Percentiles rank a stretch among this genome's conserved stretches.
These are phyloP conservation scores for Pleurotus eryngii DNA, from an alignment of 768 basidiomycete species.

Conservation along the genomic window DNA sequence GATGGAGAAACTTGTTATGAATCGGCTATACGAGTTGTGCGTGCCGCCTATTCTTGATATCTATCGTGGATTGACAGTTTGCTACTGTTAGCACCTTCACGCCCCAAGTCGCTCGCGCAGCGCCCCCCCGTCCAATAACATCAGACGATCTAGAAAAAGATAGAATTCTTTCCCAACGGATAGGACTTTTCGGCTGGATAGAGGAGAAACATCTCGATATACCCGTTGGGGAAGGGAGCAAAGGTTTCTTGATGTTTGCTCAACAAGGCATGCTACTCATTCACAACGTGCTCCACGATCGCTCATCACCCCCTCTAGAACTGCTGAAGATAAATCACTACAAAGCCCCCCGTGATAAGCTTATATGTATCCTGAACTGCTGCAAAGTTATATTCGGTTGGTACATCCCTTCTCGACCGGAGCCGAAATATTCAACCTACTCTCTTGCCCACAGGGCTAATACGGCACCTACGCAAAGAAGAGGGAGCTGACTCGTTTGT, in stretches of 20 bases:
- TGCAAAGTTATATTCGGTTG: constrained; percentile 99
- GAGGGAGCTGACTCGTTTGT: constrained; percentile 94
- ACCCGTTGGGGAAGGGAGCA: constrained; percentile 67
- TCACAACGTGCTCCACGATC: not conserved
- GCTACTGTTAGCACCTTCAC: constrained; percentile 74
- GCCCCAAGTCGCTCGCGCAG: constrained; percentile 67
- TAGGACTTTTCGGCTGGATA: constrained; percentile 89
- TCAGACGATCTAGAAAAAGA: constrained; percentile 97
- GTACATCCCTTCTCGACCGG: constrained; percentile 20
- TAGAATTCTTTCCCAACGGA: constrained; percentile 84
- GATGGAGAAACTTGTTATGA: constrained; percentile 99
- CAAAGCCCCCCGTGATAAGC: constrained; percentile 96
- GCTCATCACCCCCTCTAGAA: constrained; percentile 43
- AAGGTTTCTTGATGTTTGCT: constrained; percentile 86
- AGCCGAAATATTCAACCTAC: constrained; percentile 6
- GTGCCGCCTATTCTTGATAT: constrained; percentile 24
- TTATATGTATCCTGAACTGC: constrained; percentile 95
- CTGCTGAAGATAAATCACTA: constrained; percentile 97
- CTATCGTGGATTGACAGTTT: too few relatives aligned
- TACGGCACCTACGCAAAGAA: constrained; percentile 81
- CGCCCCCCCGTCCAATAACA: constrained; percentile 75
- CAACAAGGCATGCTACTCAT: constrained; percentile 60
- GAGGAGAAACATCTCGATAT: constrained; percentile 88
- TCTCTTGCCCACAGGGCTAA: constrained; percentile 55
- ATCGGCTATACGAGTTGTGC: constrained; percentile 91